phyloP scores from a whole-genome alignment of 1,284 basidiomycete genomes.

The Apiotrichum brassicae region DNA sequence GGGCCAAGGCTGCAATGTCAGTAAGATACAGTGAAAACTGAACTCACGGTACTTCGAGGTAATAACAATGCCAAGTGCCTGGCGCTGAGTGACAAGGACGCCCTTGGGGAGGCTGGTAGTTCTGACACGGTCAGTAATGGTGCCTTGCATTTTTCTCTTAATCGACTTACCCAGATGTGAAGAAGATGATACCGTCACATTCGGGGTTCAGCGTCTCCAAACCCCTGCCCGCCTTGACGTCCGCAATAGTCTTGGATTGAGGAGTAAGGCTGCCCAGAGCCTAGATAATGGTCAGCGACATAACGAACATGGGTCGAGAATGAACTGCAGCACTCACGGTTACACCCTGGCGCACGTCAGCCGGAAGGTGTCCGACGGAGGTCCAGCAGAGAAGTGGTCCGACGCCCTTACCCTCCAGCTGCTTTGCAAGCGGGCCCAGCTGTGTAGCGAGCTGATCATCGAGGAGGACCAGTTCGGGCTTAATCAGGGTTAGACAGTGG shows the following conservation, averaged over 20 bases:
- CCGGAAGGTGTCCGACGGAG: not conserved
- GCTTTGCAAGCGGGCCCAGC: conserved; percentile 11
- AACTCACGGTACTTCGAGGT: conserved; percentile 29
- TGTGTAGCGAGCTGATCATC: conserved; percentile 28
- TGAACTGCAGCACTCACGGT: not conserved
- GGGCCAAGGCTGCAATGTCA: conserved; percentile 11
- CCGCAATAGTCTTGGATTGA: not conserved
- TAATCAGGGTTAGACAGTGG: conserved; percentile 26
- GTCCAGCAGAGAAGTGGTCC: conserved; percentile 6
- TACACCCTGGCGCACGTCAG: not conserved
- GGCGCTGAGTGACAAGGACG: conserved; percentile 38
- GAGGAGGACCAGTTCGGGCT: conserved; percentile 26
- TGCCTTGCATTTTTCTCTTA: conserved; percentile 6
- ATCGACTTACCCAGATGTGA: conserved; percentile 25
- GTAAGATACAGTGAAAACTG: not conserved
- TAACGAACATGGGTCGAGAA: too few species aligned
- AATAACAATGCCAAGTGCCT: conserved; percentile 28
- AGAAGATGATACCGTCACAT: conserved; percentile 42
- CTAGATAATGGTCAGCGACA: too few species aligned
- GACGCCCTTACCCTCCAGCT: conserved; percentile 2
- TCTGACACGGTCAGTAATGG: not conserved
- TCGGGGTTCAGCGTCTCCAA: conserved; percentile 27
- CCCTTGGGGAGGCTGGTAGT: conserved; percentile 40
- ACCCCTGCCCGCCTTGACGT: conserved; percentile 7
- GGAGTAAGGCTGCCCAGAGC: not conserved